phyloP scores from a whole-genome alignment of 176 grass and related monocot genomes.

The Raddia guianensis region DNA sequence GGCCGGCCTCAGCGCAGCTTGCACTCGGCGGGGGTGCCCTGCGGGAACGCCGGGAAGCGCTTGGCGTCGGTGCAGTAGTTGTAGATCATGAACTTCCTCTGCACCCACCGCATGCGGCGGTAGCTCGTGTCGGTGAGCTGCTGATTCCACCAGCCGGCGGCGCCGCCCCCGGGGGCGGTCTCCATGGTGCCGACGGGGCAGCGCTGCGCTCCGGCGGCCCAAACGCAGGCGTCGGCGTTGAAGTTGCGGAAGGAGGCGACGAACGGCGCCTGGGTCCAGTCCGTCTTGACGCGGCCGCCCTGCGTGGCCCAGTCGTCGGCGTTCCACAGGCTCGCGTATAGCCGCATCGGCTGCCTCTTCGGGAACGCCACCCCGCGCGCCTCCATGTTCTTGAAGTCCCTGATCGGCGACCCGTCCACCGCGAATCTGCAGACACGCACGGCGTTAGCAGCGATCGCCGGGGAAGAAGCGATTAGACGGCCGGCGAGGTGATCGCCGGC shows the following conservation, averaged over 20 bases:
- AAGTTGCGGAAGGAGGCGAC: conserved; percentile 61
- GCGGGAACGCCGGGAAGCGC: conserved; percentile 58
- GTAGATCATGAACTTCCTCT: conserved; percentile 88
- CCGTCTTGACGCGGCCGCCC: conserved; percentile 71
- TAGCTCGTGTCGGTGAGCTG: conserved; percentile 57
- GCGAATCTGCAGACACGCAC: conserved; percentile 47
- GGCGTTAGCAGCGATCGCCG: neutral
- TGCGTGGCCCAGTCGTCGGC: conserved; percentile 81
- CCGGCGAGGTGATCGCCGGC: neutral
- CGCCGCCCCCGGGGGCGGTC: neutral
- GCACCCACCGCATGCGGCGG: conserved; percentile 53
- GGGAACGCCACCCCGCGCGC: conserved; percentile 68
- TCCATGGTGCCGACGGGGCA: conserved; percentile 45
- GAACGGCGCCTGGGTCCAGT: conserved; percentile 70
- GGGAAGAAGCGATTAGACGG: neutral
- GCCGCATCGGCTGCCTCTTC: conserved; percentile 61
- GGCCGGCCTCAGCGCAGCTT: conserved; percentile 42
- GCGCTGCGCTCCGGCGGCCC: conserved; percentile 3
- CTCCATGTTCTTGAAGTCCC: conserved; percentile 82
- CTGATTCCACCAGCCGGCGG: conserved; percentile 66
- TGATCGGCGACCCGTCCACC: conserved; percentile 61
- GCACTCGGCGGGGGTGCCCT: conserved; percentile 74
- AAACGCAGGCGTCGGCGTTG: conserved; percentile 53
- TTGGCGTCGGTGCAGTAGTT: conserved; percentile 80
- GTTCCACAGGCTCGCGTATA: conserved; percentile 81